A percentile compares a stretch with the other conserved stretches of the same genome.
Evolutionary conservation across 495 filamentous ascomycete species (phyloP).

Genomic region (Talaromyces thailandensis): DNA sequence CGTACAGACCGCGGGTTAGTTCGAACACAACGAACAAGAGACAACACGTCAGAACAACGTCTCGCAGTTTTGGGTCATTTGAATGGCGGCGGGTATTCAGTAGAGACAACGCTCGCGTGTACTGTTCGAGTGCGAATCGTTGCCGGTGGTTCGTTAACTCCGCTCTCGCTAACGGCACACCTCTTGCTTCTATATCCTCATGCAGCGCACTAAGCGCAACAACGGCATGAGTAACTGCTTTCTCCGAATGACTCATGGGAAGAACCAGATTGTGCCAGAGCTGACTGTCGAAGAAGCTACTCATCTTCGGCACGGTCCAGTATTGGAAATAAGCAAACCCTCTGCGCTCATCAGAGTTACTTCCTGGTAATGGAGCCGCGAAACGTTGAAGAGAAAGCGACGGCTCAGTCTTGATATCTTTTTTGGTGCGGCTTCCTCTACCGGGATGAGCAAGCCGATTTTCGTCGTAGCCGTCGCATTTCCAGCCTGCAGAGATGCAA

Average conservation of each 20-base stretch:
- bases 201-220: conserved; percentile 39
- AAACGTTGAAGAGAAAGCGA: neutral
- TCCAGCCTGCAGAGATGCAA: conserved; percentile 11
- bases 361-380: neutral
- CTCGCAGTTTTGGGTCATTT: conserved; percentile 13
- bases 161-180: conserved; percentile 8
- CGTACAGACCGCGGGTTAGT: conserved; percentile 13
- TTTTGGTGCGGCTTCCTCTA: neutral
- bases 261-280: conserved; percentile 42
- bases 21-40: conserved; percentile 16
- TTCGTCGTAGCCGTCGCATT: conserved; percentile 18
- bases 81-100: conserved; percentile 11
- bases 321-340: conserved; percentile 27
- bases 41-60: conserved; percentile 15
- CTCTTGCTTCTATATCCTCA: conserved; percentile 15
- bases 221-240: conserved; percentile 42
- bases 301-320: conserved; percentile 31
- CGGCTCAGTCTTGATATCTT: neutral
- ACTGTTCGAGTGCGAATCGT: conserved; percentile 15
- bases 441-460: conserved; percentile 5
- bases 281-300: conserved; percentile 29
- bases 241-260: conserved; percentile 34
- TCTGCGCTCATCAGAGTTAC: conserved; percentile 11
- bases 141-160: conserved; percentile 11
- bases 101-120: conserved; percentile 8